phyloP scores from a whole-genome alignment of 1,139 yeast species.

The Tardiomyces digboiensis region DNA sequence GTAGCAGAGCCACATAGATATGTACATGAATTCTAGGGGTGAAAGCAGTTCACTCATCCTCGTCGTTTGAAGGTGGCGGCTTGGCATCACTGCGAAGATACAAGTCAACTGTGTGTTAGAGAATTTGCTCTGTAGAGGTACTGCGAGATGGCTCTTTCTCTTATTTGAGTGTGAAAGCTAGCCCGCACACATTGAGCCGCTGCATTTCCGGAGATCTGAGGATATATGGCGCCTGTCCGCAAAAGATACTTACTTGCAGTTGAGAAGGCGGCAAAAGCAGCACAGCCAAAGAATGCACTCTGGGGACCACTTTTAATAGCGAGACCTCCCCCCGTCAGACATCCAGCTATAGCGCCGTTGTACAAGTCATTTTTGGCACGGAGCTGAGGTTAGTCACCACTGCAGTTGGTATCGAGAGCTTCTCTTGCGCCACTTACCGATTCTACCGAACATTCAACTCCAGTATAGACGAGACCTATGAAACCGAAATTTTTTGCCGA shows the following conservation, averaged over 20 bases:
- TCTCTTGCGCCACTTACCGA: conserved; percentile 10
- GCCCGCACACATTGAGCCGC: background rate
- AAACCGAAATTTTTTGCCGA: conserved; percentile 94
- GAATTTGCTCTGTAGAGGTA: too few species aligned
- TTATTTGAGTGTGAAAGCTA: background rate
- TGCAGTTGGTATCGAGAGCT: too few species aligned
- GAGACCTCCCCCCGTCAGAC: conserved; percentile 85
- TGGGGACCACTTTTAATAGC: conserved; percentile 92
- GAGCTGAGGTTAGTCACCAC: conserved; percentile 24
- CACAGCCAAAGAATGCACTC: conserved; percentile 88
- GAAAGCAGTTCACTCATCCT: conserved; percentile 49
- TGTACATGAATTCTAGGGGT: too few species aligned
- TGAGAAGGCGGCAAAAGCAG: conserved; percentile 95
- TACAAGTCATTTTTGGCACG: conserved; percentile 90
- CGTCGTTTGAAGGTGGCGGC: conserved; percentile 82
- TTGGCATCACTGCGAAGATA: conserved; percentile 83
- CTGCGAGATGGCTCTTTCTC: too few species aligned
- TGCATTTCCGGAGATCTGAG: too few species aligned
- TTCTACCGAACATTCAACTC: conserved; percentile 91
- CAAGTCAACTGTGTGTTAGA: conserved; percentile 42
- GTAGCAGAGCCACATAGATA: too few species aligned
- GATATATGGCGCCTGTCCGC: too few species aligned
- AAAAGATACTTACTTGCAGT: conserved; percentile 43
- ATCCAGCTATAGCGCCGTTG: conserved; percentile 91
- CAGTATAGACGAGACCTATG: conserved; percentile 88